A percentile compares a stretch with the other conserved stretches of the same genome.
These are phyloP conservation scores for Pelargonium fulgidum DNA, from an alignment of 441 rosid genomes.

Conservation along the genomic window DNA sequence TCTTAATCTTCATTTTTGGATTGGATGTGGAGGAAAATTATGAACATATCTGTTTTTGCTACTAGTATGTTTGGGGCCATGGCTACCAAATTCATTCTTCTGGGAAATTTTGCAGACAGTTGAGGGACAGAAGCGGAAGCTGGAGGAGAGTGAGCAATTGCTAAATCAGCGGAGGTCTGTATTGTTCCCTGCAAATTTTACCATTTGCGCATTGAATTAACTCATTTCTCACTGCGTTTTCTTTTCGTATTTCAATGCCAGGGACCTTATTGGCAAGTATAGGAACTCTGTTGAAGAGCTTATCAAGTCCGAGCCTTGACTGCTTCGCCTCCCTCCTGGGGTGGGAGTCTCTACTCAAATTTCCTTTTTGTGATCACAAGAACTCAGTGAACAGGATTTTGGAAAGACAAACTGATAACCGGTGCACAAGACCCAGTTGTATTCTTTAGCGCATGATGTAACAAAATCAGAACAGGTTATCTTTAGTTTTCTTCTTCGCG, in stretches of 20 bases:
- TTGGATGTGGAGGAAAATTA: neutral
- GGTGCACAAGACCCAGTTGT: too few species aligned
- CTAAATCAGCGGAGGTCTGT: constrained; percentile 64
- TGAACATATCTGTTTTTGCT: neutral
- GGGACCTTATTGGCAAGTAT: constrained; percentile 60
- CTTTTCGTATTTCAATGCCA: constrained; percentile 25
- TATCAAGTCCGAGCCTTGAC: constrained; percentile 42
- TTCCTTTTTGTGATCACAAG: too few species aligned
- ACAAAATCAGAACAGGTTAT: too few species aligned
- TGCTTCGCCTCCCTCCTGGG: constrained; percentile 9
- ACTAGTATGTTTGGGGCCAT: neutral
- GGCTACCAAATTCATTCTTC: neutral
- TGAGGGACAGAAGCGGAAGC: constrained; percentile 67
- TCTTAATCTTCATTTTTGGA: neutral
- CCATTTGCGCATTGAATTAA: constrained; percentile 4
- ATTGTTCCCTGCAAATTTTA: neutral
- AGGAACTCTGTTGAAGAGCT: constrained; percentile 61
- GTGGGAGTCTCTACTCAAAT: constrained; percentile 10
- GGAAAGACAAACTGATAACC: too few species aligned
- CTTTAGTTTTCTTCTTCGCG: too few species aligned
- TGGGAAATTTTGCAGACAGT: constrained; percentile 49
- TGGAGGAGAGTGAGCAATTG: constrained; percentile 67
- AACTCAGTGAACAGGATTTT: too few species aligned
- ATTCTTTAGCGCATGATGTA: too few species aligned
- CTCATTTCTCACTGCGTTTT: neutral